Percentiles rank a stretch among this genome's conserved stretches.
These are phyloP conservation scores for Ogataea glucozyma DNA, from an alignment of 805 yeast genomes.

Conservation along the genomic window DNA sequence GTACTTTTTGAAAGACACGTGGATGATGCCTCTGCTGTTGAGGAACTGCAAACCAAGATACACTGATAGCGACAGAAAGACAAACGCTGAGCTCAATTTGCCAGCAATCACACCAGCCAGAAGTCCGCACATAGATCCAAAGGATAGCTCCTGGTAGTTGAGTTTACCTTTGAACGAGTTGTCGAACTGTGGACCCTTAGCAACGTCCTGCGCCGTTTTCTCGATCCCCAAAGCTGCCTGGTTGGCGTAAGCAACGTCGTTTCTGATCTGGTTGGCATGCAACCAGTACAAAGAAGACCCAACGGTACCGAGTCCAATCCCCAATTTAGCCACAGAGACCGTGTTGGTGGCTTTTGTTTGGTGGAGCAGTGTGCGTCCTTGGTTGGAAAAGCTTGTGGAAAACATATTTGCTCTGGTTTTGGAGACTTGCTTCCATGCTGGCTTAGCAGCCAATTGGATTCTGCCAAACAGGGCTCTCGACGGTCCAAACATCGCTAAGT, in stretches of 20 bases:
- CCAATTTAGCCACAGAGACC: constrained; percentile 12
- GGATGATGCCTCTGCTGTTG: constrained; percentile 53
- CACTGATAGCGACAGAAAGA: constrained; percentile 48
- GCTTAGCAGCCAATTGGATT: constrained; percentile 2
- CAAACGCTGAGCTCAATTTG: constrained; percentile 55
- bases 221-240: constrained; percentile 13
- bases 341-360: constrained; percentile 1
- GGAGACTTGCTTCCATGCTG: neutral
- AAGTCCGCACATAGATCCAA: constrained; percentile 65
- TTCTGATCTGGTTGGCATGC: constrained; percentile 21
- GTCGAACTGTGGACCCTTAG: constrained; percentile 30
- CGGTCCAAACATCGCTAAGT: constrained; percentile 15
- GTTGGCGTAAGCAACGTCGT: constrained; percentile 22
- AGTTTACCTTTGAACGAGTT: constrained; percentile 48
- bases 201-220: constrained; percentile 14
- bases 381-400: neutral
- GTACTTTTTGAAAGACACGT: constrained; percentile 42
- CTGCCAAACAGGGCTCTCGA: constrained; percentile 2
- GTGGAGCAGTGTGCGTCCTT: neutral
- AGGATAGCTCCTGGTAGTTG: constrained; percentile 60
- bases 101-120: constrained; percentile 62
- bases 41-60: constrained; percentile 52
- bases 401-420: neutral
- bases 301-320: constrained; percentile 23
- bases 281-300: constrained; percentile 23